Base-by-base conservation (phyloP, 192 early-diverging fungal genomes). In the Backusella circina region DNA sequence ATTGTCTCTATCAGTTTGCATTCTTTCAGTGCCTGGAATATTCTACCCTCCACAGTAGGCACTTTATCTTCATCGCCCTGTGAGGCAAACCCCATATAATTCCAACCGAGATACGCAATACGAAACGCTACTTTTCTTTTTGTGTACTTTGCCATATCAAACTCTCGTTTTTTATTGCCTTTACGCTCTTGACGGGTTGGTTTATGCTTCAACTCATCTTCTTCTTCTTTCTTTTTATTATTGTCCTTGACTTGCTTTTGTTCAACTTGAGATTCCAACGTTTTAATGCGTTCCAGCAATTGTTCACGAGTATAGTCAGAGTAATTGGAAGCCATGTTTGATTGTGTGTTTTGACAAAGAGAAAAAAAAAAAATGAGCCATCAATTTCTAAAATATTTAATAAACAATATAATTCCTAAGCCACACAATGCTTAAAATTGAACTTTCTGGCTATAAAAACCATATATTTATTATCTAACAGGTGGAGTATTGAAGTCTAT, bases 31-130 rank as follows among this genome's bases (percentile, higher is more conserved):
- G 97, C 95, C 31, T 90, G 78, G 77, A 97, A 95, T n/a, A 99
- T 72, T 74, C 91, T 88, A 16, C 88, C 91, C 82, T 99, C 97
- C 7, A 99, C 86, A 4, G 94, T 93, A 26, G 89, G 91, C 32
- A 87, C 81, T 36, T 79, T 41, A 8, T 79, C 75, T 37, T 89
- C 85, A 21, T 88, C 69, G 10, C 77, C 90, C 73, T 96, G 94
- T 0, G 90, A 83, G 2, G 94, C 94, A 72, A 97, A 90, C 37
- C 96, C 96, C 77, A 90, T 85, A 85, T 97, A 98, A 31, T 90
- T 84, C 93, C 93, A 95, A 3, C 97, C 97, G 78, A 97, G 87
- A 81, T 98, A 98, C 26, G 95, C 92, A 47, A 98, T 86, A 77
- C 92, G 91, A 71, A 98, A 86, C 5, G 95, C 96, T 18, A 98